Base-by-base conservation (phyloP, 805 yeast species). In the Candida yuanshanica region DNA sequence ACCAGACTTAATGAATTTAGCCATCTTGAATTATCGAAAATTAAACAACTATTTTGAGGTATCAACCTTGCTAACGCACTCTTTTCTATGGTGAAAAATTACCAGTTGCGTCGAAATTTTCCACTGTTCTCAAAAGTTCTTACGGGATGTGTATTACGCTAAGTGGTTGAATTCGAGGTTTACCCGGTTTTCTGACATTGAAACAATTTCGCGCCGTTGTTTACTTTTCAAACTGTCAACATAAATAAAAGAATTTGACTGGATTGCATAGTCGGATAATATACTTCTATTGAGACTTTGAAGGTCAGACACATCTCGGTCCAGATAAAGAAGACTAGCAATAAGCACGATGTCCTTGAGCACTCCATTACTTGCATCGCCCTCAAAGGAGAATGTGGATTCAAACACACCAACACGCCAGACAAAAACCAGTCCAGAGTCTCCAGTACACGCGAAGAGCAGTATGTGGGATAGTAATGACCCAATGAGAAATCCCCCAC, bases 1-100 rank as follows among this genome's bases (percentile, higher is more conserved):
- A 82, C 97, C 97, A 73, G 98, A 86, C 81, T 91, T 93, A 77
- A 93, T 83, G 84, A 93, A 91, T 78, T 93, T 93, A 79, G 96
- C 96, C 96, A 89, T 90, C 75, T 66, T 64, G 45, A 51, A 31
- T 22, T 23, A 40, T 20, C 25, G 41, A 22, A 24, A 35, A 8
- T n/a, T 22, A 32, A 16, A 11, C 32, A 4, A 14, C 23, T 7
- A n/a, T 17, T 26, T 36, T 16, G 13, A 11, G 10, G 21, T 18
- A 33, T 17, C 33, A 10, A 20, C 39, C 31, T 21, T 13, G 23
- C 22, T 26, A 33, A 38, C 23, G 18, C 20, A 18, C 17, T 37
- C 16, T 16, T 27, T 41, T 44, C 36, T 35, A 37, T 39, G 31
- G 47, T 51, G 55, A 51, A 51, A 51, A 51, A 39, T 49, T 27